Evolutionary conservation across 257 asterid species (phyloP).

Genomic region (Penstemon davidsonii): DNA sequence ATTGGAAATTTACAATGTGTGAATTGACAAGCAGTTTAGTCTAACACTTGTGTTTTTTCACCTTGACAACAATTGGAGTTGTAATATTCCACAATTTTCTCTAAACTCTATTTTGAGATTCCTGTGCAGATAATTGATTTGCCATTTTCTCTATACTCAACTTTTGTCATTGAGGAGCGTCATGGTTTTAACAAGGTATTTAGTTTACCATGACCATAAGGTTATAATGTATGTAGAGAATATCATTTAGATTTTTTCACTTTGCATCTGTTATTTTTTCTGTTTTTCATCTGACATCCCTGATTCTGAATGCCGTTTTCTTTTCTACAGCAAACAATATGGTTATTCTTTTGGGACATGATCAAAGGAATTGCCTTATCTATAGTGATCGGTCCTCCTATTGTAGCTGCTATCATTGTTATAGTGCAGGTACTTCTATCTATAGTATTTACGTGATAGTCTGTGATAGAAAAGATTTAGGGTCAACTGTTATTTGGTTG

Average conservation of each 20-base stretch:
- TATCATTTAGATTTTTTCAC: conserved; percentile 9
- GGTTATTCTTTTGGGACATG: conserved; percentile 90
- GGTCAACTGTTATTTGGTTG: conserved; percentile 12
- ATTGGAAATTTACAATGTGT: conserved; percentile 7
- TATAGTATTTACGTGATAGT: conserved; percentile 17
- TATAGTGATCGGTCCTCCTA: conserved; percentile 86
- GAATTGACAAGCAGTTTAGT: neutral
- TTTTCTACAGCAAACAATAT: conserved; percentile 73
- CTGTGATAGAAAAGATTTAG: conserved; percentile 2
- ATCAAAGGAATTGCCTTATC: conserved; percentile 69
- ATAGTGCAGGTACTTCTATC: conserved; percentile 75
- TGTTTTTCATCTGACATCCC: conserved; percentile 8
- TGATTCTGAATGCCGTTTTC: conserved; percentile 23
- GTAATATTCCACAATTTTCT: conserved; percentile 3
- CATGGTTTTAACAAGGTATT: conserved; percentile 90
- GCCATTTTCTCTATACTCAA: conserved; percentile 91
- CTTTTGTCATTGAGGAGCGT: conserved; percentile 92
- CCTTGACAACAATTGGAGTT: conserved; percentile 18
- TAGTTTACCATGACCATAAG: conserved; percentile 18
- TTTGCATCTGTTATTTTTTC: conserved; percentile 2
- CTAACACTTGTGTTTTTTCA: neutral
- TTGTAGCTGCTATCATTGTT: conserved; percentile 88
- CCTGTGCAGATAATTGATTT: conserved; percentile 80
- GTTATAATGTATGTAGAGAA: conserved; percentile 8
- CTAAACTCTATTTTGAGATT: conserved; percentile 24